phyloP scores from a whole-genome alignment of 768 basidiomycete species.

The Hortiboletus campestris region DNA sequence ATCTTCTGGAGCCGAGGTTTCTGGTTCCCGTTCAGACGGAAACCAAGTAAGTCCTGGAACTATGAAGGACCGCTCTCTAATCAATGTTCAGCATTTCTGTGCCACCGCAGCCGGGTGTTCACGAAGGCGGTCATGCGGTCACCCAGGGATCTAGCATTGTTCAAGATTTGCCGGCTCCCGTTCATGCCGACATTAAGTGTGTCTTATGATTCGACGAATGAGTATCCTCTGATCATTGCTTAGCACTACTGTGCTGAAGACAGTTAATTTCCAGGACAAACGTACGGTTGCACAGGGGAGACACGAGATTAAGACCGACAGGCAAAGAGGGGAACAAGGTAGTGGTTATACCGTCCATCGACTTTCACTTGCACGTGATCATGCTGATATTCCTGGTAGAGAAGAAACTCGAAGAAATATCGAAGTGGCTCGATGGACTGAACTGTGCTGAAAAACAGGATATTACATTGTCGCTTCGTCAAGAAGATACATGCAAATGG shows the following conservation, averaged over 20 bases:
- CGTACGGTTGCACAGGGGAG: background rate
- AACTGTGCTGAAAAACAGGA: background rate
- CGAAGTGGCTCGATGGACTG: background rate
- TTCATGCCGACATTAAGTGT: background rate
- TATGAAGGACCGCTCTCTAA: background rate
- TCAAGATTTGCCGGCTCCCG: background rate
- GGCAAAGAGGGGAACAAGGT: background rate
- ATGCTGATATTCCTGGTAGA: background rate
- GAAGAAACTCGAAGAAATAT: background rate
- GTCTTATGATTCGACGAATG: background rate
- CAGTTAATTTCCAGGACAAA: background rate
- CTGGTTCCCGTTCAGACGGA: no score
- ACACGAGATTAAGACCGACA: background rate
- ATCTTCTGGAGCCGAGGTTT: background rate
- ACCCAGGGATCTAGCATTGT: background rate
- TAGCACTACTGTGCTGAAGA: background rate
- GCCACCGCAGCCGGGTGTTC: no score
- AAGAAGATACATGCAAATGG: background rate
- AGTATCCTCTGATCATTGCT: background rate
- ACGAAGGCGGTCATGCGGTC: background rate
- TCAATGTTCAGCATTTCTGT: background rate
- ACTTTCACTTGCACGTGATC: background rate
- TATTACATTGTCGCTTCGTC: background rate
- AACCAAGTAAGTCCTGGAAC: background rate
- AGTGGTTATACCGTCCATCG: background rate